Base-by-base conservation (phyloP, 1,284 basidiomycete genomes). In the Sporisorium exsertum region DNA sequence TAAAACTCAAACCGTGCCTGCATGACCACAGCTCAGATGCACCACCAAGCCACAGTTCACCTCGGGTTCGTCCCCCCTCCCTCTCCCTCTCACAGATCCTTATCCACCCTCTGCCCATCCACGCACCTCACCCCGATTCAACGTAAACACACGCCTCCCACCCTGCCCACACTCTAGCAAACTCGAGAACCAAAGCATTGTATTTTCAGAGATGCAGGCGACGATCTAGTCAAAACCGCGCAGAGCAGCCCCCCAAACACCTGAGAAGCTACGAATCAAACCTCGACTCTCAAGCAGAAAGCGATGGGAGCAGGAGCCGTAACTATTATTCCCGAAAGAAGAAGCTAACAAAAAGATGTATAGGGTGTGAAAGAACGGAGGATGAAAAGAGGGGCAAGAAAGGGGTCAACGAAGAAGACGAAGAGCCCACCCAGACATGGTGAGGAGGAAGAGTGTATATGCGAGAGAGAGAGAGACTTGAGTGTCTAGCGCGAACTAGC, bases 401-500 rank as follows among this genome's bases (percentile, higher is more conserved):
- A 59, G 20, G 42, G 45, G 10, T 46, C 26, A 37, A 22, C 16
- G 49, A 32, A 5, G 43, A 64, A 13, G 20, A 32, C 12, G 51
- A 33, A 9, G 12, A 9, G n/a, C 3, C 27, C 29, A n/a, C 49
- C 49, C 49, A 50, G 49, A 33, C 49, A 20, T 32, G 29, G n/a
- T 49, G 27, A 49, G 27, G 37, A n/a, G 35, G 35, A 20, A 2
- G 40, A 10, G n/a, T 32, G 29, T 4, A 6, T 27, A 46, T 46
- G 27, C 16, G 47, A 49, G 47, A 49, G 29, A n/a, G 24, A 20
- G 50, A 18, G 29, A 37, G 56, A n/a, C n/a, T n/a, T n/a, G n/a
- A n/a, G n/a, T n/a, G 45, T 40, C 64, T 66, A 66, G 64, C 47
- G 58, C 58, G 52, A 54, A 59, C 57, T 56, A 60, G 45, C 1